Percentiles rank a stretch among this genome's conserved stretches.
Conservation (phyloP, 305 asterid species). For the Fraxinus floribunda region DNA sequence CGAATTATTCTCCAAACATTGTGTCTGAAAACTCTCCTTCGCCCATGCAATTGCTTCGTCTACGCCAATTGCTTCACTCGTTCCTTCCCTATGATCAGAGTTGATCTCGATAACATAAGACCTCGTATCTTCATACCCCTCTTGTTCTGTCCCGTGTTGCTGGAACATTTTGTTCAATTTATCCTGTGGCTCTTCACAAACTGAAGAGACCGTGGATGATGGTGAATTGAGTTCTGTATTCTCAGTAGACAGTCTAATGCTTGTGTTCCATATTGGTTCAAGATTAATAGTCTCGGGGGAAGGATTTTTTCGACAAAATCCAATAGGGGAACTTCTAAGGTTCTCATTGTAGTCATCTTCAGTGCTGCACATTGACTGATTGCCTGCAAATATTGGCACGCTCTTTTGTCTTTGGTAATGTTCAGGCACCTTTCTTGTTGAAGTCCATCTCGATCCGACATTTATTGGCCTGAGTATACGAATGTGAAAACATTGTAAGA, state of each 20-base stretch:
- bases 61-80: slow-evolving; percentile 57
- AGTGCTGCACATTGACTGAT: slow-evolving; percentile 19
- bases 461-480: slow-evolving; percentile 32
- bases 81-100: slow-evolving; percentile 47
- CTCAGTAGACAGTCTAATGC: slow-evolving; percentile 50
- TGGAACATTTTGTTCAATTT: slow-evolving; percentile 21
- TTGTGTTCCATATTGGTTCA: slow-evolving; percentile 50
- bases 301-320: slow-evolving; percentile 45
- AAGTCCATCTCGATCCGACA: slow-evolving; percentile 32
- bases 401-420: slow-evolving; percentile 28
- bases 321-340: slow-evolving; percentile 39
- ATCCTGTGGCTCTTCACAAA: slow-evolving; percentile 38
- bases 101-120: slow-evolving; percentile 76
- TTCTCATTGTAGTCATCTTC: slow-evolving; percentile 34
- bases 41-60: slow-evolving; percentile 94
- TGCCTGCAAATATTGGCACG: slow-evolving; percentile 38
- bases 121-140: slow-evolving; percentile 53
- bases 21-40: slow-evolving; percentile 63
- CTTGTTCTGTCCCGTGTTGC: slow-evolving; percentile 30
- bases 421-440: slow-evolving; percentile 24
- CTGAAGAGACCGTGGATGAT: slow-evolving; percentile 53
- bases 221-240: slow-evolving; percentile 53
- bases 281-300: slow-evolving; percentile 63
- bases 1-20: slow-evolving; percentile 32
- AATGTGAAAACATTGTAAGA: neutral